Conservation (phyloP, 495 filamentous ascomycete genomes). For the Aspergillus taichungensis region DNA sequence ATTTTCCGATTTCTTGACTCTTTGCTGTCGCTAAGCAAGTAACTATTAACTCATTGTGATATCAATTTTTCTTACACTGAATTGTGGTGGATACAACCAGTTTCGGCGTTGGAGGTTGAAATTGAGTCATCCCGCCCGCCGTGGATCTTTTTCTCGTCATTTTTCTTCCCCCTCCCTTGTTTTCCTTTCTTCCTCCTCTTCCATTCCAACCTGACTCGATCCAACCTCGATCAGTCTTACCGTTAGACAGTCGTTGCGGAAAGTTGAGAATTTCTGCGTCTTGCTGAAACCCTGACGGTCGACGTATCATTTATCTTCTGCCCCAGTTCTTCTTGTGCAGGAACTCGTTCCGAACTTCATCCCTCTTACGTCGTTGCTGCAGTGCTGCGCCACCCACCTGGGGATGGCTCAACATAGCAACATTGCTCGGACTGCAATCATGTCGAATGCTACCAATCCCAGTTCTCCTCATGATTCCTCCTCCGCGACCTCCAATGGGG, state of each 20-base stretch:
- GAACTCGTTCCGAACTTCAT: background rate
- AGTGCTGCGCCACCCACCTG: conserved; percentile 12
- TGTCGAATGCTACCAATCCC: conserved; percentile 34
- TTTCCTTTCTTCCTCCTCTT: background rate
- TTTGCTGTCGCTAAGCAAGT: too few species aligned
- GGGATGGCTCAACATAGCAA: conserved; percentile 17
- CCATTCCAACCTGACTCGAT: background rate
- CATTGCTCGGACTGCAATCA: conserved; percentile 55
- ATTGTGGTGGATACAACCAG: too few species aligned
- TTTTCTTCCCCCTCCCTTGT: conserved; percentile 4
- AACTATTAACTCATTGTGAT: too few species aligned
- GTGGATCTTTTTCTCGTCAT: background rate
- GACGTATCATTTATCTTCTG: background rate
- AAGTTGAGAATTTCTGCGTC: too few species aligned
- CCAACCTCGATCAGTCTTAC: background rate
- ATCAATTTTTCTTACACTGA: too few species aligned
- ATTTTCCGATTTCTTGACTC: too few species aligned
- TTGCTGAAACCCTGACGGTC: too few species aligned
- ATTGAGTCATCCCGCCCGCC: too few species aligned
- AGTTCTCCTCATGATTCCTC: conserved; percentile 14
- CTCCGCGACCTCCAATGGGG: conserved; percentile 10
- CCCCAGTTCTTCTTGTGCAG: background rate
- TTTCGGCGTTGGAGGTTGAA: too few species aligned
- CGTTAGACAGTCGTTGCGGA: too few species aligned
- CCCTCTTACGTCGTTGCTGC: conserved; percentile 5